phyloP scores from a whole-genome alignment of 1,139 yeast genomes.

The Wickerhamomyces sp. region DNA sequence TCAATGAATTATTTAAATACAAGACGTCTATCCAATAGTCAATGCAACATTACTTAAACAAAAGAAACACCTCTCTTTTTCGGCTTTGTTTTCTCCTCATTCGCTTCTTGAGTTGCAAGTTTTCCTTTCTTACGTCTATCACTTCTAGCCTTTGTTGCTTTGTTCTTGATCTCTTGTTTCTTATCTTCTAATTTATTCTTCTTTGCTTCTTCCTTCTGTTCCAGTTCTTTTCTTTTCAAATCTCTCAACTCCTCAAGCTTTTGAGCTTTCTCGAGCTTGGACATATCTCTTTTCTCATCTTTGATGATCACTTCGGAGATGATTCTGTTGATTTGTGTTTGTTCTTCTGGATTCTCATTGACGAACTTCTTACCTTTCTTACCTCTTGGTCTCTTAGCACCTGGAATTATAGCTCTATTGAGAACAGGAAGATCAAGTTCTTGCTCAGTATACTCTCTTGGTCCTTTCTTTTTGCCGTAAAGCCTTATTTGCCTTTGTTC shows the following conservation, averaged over 20 bases:
- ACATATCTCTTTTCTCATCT: conserved; percentile 76
- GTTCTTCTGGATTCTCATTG: conserved; percentile 52
- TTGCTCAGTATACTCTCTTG: conserved; percentile 60
- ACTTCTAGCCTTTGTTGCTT: conserved; percentile 63
- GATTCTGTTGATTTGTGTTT: conserved; percentile 58
- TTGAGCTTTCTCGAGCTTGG: conserved; percentile 83
- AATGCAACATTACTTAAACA: conserved; percentile 9
- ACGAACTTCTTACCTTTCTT: conserved; percentile 93
- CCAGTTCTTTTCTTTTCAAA: conserved; percentile 79
- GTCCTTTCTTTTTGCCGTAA: conserved; percentile 63
- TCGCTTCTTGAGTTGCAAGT: conserved; percentile 36
- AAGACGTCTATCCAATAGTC: conserved; percentile 1
- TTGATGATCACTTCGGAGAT: conserved; percentile 79
- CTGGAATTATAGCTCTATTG: conserved; percentile 82
- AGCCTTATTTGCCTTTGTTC: conserved; percentile 60
- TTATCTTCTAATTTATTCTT: conserved; percentile 66
- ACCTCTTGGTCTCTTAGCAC: conserved; percentile 70
- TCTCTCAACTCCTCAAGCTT: conserved; percentile 89
- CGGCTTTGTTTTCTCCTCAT: conserved; percentile 26
- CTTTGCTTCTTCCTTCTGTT: conserved; percentile 72
- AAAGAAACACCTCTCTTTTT: conserved; percentile 35
- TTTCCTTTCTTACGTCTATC: conserved; percentile 68
- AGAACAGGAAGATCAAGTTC: conserved; percentile 74
- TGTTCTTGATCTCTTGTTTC: conserved; percentile 69
- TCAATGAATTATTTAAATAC: not conserved